phyloP scores from a whole-genome alignment of 306 rosid species.

The Quillaja saponaria region DNA sequence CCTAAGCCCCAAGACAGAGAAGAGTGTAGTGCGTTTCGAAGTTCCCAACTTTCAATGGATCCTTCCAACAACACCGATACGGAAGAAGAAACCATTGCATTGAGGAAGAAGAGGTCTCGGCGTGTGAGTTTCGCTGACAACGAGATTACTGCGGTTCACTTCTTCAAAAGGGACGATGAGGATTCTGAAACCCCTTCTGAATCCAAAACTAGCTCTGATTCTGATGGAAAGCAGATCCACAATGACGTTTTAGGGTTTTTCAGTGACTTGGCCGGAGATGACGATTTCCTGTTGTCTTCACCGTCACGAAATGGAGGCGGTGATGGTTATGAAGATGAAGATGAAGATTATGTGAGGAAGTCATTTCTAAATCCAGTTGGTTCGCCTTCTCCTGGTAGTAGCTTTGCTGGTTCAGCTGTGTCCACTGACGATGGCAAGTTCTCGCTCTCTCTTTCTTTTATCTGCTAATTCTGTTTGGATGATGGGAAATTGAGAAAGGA shows the following conservation, averaged over 20 bases:
- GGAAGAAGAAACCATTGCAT: conserved; percentile 52
- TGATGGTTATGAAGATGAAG: conserved; percentile 16
- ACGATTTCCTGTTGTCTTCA: conserved; percentile 42
- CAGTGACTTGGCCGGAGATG: conserved; percentile 54
- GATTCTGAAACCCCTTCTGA: conserved; percentile 53
- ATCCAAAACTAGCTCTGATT: conserved; percentile 36
- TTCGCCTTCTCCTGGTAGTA: conserved; percentile 55
- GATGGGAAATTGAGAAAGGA: not conserved
- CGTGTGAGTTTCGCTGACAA: conserved; percentile 96
- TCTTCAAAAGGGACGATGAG: conserved; percentile 75
- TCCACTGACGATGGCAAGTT: conserved; percentile 52
- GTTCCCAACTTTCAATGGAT: conserved; percentile 39
- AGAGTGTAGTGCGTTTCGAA: not conserved
- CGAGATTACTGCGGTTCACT: conserved; percentile 89
- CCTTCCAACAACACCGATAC: conserved; percentile 56
- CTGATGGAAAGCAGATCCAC: not conserved
- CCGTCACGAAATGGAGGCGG: conserved; percentile 32
- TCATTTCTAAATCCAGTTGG: conserved; percentile 49
- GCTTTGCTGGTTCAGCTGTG: conserved; percentile 44
- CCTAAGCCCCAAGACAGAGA: not conserved
- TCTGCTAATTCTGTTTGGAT: not conserved
- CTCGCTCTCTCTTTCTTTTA: not conserved
- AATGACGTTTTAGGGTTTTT: conserved; percentile 50
- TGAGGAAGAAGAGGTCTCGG: conserved; percentile 61
- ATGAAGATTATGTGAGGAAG: conserved; percentile 33